Conservation (phyloP, 2,329 filamentous ascomycete species). For the Dryadomyces quercus-mongolicae region DNA sequence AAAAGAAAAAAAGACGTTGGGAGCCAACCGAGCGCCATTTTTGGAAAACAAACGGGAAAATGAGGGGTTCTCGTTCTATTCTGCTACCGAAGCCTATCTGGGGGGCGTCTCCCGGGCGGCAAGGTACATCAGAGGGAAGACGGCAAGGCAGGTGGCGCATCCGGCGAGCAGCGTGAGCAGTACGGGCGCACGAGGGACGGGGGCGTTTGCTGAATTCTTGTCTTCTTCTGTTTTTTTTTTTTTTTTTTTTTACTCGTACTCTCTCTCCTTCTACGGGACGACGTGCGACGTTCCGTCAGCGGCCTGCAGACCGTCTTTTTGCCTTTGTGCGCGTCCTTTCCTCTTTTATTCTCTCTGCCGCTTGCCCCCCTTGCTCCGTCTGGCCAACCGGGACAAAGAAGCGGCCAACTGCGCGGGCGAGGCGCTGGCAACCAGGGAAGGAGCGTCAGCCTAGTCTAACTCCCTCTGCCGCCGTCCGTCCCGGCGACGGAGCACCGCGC, state of each 20-base stretch:
- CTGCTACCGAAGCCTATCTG: not conserved
- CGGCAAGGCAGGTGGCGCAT: not conserved
- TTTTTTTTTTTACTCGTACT: not conserved
- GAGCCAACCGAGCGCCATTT: not conserved
- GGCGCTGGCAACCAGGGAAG: not conserved
- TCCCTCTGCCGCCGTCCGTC: not conserved
- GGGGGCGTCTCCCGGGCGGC: not conserved
- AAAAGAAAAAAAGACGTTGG: not conserved
- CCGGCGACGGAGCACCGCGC: not conserved
- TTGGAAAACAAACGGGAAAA: not conserved
- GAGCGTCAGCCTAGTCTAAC: not conserved
- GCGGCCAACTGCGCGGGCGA: not conserved
- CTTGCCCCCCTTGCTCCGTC: not conserved
- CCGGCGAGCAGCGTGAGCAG: no score
- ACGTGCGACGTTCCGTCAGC: not conserved
- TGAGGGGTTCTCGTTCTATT: not conserved
- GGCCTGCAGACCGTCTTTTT: not conserved
- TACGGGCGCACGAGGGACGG: not conserved
- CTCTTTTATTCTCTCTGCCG: not conserved
- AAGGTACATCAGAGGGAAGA: not conserved
- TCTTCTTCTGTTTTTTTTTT: no score
- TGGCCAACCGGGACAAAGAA: not conserved
- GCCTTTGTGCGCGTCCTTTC: no score
- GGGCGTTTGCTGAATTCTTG: no score
- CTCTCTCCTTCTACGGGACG: not conserved